phyloP scores from a whole-genome alignment of 1,284 basidiomycete genomes.

The Puccinia horiana region DNA sequence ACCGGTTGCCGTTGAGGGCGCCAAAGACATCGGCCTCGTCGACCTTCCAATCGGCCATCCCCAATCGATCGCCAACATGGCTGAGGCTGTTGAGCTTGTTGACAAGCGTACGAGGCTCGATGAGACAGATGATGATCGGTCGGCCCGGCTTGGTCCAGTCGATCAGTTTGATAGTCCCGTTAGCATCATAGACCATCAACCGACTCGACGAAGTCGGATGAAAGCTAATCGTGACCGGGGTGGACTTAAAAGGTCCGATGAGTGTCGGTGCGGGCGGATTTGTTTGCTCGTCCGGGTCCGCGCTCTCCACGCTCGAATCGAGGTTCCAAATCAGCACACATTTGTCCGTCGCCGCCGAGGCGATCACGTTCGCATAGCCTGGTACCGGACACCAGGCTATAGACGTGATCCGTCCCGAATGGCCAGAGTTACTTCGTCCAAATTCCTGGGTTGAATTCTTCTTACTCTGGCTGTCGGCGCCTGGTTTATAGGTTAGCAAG shows the following conservation, averaged over 20 bases:
- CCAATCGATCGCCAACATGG: slow-evolving; percentile 1
- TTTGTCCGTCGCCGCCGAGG: slow-evolving; percentile 32
- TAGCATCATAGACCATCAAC: slow-evolving; percentile 44
- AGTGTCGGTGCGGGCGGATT: slow-evolving; percentile 22
- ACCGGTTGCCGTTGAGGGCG: slow-evolving; percentile 33
- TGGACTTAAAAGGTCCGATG: slow-evolving; percentile 36
- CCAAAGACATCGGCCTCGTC: slow-evolving; percentile 45
- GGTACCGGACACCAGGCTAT: slow-evolving; percentile 43
- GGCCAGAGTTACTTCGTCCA: slow-evolving; percentile 38
- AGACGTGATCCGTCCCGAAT: slow-evolving; percentile 38
- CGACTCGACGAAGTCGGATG: slow-evolving; percentile 38
- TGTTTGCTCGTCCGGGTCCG: neutral
- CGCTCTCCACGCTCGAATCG: neutral
- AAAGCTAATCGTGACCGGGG: slow-evolving; percentile 39
- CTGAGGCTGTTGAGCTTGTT: slow-evolving; percentile 23
- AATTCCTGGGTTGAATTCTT: neutral
- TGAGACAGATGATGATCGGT: slow-evolving; percentile 39
- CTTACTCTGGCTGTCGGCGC: neutral
- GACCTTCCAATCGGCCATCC: slow-evolving; percentile 44
- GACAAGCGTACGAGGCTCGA: slow-evolving; percentile 35
- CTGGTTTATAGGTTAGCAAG: neutral
- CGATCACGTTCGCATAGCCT: slow-evolving; percentile 40
- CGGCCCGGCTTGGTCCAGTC: slow-evolving; percentile 46
- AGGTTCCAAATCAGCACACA: slow-evolving; percentile 43
- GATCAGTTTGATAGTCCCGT: slow-evolving; percentile 40